Conservation (phyloP, 306 rosid species). For the Inga oerstediana region DNA sequence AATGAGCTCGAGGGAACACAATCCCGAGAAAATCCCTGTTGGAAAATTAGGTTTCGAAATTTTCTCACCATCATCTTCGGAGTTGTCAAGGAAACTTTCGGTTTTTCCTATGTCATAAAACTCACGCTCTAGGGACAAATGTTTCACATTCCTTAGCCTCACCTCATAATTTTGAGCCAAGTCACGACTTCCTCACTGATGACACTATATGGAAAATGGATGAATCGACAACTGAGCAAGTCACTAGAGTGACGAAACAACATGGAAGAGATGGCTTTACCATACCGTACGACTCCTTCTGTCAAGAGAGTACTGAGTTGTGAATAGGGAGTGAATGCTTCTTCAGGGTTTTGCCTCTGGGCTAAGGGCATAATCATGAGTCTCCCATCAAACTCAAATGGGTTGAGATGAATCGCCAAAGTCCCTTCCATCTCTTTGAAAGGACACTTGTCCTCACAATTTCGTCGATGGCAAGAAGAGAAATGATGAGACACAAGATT, state of each 20-base stretch:
- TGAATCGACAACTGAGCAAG: neutral
- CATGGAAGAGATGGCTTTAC: neutral
- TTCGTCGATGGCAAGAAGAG: neutral
- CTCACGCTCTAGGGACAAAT: neutral
- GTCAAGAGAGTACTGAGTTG: neutral
- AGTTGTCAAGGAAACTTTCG: neutral
- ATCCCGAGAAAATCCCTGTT: neutral
- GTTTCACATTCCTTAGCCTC: neutral
- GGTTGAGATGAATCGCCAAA: neutral
- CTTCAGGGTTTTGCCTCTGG: neutral
- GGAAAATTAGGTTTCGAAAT: neutral
- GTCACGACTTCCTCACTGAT: neutral
- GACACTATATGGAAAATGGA: neutral
- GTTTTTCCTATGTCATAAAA: neutral
- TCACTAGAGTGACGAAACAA: neutral
- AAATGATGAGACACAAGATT: neutral
- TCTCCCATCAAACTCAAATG: neutral
- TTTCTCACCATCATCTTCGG: neutral
- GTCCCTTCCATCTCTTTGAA: neutral
- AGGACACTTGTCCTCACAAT: neutral
- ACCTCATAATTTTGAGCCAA: neutral
- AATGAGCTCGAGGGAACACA: neutral
- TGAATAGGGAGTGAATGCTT: neutral
- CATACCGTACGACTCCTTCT: neutral
- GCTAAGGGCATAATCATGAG: neutral